These are phyloP conservation scores for Penicillium sp. DNA, from an alignment of 2,329 filamentous ascomycete species.

Conservation along the genomic window DNA sequence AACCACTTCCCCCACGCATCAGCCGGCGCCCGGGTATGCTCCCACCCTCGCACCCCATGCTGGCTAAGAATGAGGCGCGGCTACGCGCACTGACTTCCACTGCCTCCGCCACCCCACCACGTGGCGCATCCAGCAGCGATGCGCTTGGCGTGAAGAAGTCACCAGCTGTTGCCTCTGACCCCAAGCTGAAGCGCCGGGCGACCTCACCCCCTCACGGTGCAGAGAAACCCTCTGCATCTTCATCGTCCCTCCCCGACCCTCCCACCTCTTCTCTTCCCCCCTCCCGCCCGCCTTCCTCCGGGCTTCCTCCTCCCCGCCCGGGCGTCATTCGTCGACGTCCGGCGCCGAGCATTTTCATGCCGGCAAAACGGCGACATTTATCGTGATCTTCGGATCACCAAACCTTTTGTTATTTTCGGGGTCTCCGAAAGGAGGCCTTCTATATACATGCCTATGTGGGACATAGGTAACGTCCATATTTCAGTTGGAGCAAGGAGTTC, in stretches of 20 bases:
- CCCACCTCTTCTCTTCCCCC: neutral
- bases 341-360: constrained; percentile 33
- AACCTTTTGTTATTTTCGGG: neutral
- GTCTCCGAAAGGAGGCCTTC: neutral
- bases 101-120: neutral
- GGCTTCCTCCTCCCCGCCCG: constrained; percentile 17
- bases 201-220: constrained; percentile 2
- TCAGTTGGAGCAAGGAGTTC: neutral
- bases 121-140: neutral
- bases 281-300: neutral
- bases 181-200: constrained; percentile 13
- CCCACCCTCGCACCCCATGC: constrained; percentile 1
- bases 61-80: constrained; percentile 17
- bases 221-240: neutral
- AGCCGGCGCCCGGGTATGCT: neutral
- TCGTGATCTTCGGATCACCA: constrained; percentile 11
- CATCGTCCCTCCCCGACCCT: neutral
- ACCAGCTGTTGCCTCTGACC: neutral
- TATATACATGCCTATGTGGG: neutral
- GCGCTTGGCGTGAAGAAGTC: neutral
- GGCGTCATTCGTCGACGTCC: constrained; percentile 30
- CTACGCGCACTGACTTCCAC: constrained; percentile 25
- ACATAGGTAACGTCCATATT: neutral
- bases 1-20: constrained; percentile 7
- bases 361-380: constrained; percentile 30